A percentile compares a stretch with the other conserved stretches of the same genome.
Evolutionary conservation across 345 rosid species (phyloP).

Genomic region (Cardamine occulta): DNA sequence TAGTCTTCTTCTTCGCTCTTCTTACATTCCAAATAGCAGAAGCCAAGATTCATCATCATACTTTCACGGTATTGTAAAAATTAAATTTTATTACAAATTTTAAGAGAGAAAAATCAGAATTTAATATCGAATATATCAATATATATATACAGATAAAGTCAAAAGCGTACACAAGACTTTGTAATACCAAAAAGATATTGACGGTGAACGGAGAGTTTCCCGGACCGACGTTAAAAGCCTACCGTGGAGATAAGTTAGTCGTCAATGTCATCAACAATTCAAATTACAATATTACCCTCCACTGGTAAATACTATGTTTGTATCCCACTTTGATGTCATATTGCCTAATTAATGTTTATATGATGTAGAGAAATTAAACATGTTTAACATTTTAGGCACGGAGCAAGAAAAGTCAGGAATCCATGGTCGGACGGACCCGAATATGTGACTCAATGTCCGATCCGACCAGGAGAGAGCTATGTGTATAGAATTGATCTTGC

Average conservation of each 20-base stretch:
- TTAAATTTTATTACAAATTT: not conserved
- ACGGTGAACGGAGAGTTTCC: conserved; percentile 56
- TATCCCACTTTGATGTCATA: not conserved
- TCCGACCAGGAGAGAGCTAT: conserved; percentile 62
- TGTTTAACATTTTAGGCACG: conserved; percentile 48
- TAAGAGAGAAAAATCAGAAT: not conserved
- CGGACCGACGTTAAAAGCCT: conserved; percentile 51
- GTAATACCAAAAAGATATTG: conserved; percentile 48
- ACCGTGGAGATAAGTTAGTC: conserved; percentile 48
- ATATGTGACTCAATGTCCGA: conserved; percentile 78
- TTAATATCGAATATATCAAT: not conserved
- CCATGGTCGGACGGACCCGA: conserved; percentile 58
- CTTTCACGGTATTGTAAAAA: conserved; percentile 31
- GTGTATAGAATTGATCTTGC: conserved; percentile 54
- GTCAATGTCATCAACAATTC: conserved; percentile 58
- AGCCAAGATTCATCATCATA: conserved; percentile 38
- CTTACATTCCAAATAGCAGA: conserved; percentile 9
- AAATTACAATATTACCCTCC: conserved; percentile 54
- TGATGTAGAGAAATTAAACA: not conserved
- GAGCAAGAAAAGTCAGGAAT: conserved; percentile 43
- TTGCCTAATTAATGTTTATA: not conserved
- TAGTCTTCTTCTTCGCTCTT: conserved; percentile 25
- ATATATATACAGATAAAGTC: conserved; percentile 43
- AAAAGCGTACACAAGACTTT: conserved; percentile 46
- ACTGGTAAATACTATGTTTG: conserved; percentile 46